phyloP scores from a whole-genome alignment of 768 basidiomycete genomes.

The Amanita rimosa region DNA sequence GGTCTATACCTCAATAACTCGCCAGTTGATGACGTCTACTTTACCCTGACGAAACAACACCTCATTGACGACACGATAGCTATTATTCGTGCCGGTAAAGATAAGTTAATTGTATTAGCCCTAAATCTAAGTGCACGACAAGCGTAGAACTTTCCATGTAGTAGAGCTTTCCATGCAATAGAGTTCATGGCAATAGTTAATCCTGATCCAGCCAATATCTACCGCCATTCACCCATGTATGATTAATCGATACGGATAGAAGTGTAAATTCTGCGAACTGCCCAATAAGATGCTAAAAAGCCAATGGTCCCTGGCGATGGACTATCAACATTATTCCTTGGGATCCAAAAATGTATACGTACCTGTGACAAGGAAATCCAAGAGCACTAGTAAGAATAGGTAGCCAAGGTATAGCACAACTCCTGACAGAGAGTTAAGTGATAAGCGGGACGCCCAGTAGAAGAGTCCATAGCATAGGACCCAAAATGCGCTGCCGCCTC shows the following conservation, averaged over 20 bases:
- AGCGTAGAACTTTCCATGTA: not conserved
- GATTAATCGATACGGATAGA: constrained; percentile 67
- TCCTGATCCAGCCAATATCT: not conserved
- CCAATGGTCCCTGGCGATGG: constrained; percentile 70
- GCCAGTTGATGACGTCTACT: constrained; percentile 38
- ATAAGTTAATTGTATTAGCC: constrained; percentile 50
- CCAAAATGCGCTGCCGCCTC: constrained; percentile 92
- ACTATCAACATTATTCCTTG: constrained; percentile 2
- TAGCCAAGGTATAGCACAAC: constrained; percentile 86
- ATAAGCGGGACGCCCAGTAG: constrained; percentile 83
- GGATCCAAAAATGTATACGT: constrained; percentile 12
- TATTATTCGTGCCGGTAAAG: constrained; percentile 67
- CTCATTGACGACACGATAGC: constrained; percentile 53
- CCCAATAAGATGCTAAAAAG: constrained; percentile 86
- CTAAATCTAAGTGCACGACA: constrained; percentile 4
- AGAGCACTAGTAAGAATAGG: constrained; percentile 67
- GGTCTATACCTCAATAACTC: constrained; percentile 68
- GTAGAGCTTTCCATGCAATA: not conserved
- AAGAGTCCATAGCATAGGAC: constrained; percentile 79
- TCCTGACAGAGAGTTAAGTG: constrained; percentile 71
- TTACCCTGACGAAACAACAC: constrained; percentile 27
- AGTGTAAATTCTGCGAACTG: constrained; percentile 73
- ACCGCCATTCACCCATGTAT: not conserved
- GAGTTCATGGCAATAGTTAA: not conserved
- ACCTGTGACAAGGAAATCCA: constrained; percentile 87